These are phyloP conservation scores for Mycena epipterygia DNA, from an alignment of 768 basidiomycete genomes.

Conservation along the genomic window DNA sequence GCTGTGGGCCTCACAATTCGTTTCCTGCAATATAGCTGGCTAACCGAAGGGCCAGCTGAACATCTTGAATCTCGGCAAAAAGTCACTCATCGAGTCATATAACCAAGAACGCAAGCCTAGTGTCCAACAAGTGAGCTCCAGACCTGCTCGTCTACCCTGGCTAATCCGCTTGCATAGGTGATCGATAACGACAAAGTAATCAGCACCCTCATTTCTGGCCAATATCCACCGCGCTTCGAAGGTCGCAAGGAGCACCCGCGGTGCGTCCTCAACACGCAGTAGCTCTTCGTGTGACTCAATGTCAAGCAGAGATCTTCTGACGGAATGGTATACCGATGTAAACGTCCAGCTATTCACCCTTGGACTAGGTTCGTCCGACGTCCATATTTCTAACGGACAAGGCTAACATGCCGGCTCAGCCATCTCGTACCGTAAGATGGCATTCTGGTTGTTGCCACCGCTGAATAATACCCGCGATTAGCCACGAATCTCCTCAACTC, in stretches of 20 bases:
- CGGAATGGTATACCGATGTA: conserved; percentile 36
- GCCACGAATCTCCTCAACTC: conserved; percentile 33
- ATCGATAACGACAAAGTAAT: conserved; percentile 40
- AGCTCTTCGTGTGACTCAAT: neutral
- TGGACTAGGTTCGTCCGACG: conserved; percentile 27
- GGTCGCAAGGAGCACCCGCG: conserved; percentile 37
- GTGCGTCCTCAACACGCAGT: conserved; percentile 2
- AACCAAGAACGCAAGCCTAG: conserved; percentile 33
- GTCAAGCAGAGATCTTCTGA: conserved; percentile 31
- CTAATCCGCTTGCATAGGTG: conserved; percentile 16
- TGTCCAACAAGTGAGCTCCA: conserved; percentile 32
- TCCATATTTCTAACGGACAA: neutral
- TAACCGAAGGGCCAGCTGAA: conserved; percentile 25
- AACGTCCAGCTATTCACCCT: conserved; percentile 38
- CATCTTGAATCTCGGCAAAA: conserved; percentile 31
- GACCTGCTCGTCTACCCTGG: neutral
- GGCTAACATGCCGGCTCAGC: conserved; percentile 15
- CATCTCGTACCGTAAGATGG: conserved; percentile 35
- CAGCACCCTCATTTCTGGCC: conserved; percentile 36
- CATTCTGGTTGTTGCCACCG: neutral
- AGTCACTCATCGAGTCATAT: conserved; percentile 35
- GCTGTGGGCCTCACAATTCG: conserved; percentile 23
- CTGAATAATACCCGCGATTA: neutral
- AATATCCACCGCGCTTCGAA: conserved; percentile 35
- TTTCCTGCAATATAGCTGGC: neutral